These are phyloP conservation scores for Ramularia endophylla DNA, from an alignment of 2,329 filamentous ascomycete genomes.

Conservation along the genomic window DNA sequence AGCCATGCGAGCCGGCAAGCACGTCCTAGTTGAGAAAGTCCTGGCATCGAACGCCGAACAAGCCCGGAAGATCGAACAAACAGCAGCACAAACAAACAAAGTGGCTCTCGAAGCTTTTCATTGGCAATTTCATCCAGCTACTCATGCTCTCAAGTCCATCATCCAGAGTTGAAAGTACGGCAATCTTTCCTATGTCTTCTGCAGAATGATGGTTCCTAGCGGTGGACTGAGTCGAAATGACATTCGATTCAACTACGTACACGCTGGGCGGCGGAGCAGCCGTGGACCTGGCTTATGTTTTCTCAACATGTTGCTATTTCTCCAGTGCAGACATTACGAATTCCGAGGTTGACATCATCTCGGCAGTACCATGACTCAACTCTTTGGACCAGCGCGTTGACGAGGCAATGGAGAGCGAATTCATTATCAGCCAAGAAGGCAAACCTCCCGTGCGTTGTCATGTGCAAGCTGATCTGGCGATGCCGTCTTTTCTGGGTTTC, in stretches of 20 bases:
- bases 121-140: constrained; percentile 41
- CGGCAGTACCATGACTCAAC: constrained; percentile 5
- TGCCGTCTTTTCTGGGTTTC: constrained; percentile 6
- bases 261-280: constrained; percentile 33
- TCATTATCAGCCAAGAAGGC: constrained; percentile 26
- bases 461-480: constrained; percentile 2
- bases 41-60: constrained; percentile 42
- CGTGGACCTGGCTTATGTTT: constrained; percentile 34
- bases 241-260: constrained; percentile 35
- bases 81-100: constrained; percentile 31
- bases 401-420: constrained; percentile 32
- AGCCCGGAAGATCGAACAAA: constrained; percentile 33
- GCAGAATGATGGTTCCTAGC: constrained; percentile 2
- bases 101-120: constrained; percentile 49
- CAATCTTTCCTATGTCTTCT: no score
- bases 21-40: constrained; percentile 51
- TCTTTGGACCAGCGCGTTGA: constrained; percentile 5
- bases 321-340: not conserved
- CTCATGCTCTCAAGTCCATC: constrained; percentile 32
- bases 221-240: constrained; percentile 27
- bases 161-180: constrained; percentile 15
- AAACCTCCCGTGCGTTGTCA: constrained; percentile 4
- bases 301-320: constrained; percentile 7
- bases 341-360: constrained; percentile 2
- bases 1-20: constrained; percentile 44